These are phyloP conservation scores for Gastrolobium villosum DNA, from an alignment of 306 rosid species.

Conservation along the genomic window DNA sequence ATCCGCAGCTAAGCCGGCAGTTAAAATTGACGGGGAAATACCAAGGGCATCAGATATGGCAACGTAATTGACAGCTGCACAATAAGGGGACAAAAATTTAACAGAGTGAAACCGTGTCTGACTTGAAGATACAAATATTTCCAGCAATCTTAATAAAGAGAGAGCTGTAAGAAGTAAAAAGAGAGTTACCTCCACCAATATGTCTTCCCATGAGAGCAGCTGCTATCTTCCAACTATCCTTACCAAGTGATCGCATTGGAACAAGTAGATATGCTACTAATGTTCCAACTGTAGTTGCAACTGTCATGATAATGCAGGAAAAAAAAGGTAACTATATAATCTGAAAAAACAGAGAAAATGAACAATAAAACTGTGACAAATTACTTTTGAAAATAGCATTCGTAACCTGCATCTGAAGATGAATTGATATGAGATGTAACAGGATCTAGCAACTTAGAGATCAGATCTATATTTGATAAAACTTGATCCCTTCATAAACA, in stretches of 20 bases:
- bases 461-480: conserved; percentile 22
- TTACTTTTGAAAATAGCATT: conserved; percentile 5
- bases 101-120: not conserved
- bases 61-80: conserved; percentile 79
- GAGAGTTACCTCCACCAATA: conserved; percentile 77
- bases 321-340: conserved; percentile 31
- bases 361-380: conserved; percentile 1
- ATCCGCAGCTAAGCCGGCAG: conserved; percentile 87
- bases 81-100: conserved; percentile 18
- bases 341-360: conserved; percentile 21
- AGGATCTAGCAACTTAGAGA: conserved; percentile 5
- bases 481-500: conserved; percentile 26
- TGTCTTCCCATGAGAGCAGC: conserved; percentile 91
- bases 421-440: not conserved
- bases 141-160: not conserved
- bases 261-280: conserved; percentile 72
- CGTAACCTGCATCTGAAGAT: conserved; percentile 18
- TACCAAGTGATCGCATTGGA: conserved; percentile 86
- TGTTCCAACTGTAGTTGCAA: conserved; percentile 81
- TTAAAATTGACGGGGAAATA: conserved; percentile 65
- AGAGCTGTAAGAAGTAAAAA: conserved; percentile 16
- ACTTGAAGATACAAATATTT: conserved; percentile 29
- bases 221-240: conserved; percentile 87
- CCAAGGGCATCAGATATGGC: conserved; percentile 76
- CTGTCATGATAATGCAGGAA: conserved; percentile 48